These are phyloP conservation scores for Asparagopsis taxiformis DNA, from an alignment of 31 red algal genomes.

Conservation along the genomic window DNA sequence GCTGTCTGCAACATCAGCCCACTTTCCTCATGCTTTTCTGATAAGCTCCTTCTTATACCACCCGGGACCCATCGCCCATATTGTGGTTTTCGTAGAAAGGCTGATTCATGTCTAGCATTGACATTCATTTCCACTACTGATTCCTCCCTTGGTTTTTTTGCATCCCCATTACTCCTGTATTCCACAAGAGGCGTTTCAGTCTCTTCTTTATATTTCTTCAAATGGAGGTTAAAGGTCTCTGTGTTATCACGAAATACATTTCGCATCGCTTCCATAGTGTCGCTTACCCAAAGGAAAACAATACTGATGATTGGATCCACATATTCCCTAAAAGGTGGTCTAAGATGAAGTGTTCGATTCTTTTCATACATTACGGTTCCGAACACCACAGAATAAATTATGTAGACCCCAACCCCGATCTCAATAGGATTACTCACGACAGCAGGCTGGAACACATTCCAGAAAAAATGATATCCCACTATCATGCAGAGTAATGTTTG, in stretches of 20 bases:
- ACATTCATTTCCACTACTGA: too few relatives aligned
- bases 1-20: too few relatives aligned
- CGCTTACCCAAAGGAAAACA: conserved; percentile 23
- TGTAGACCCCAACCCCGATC: conserved; percentile 14
- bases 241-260: neutral
- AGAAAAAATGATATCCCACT: conserved; percentile 42
- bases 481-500: conserved; percentile 27
- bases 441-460: conserved; percentile 34
- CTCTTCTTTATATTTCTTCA: too few relatives aligned
- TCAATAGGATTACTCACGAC: conserved; percentile 23
- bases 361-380: conserved; percentile 26
- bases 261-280: conserved; percentile 34
- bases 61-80: too few relatives aligned
- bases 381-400: conserved; percentile 30
- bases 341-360: conserved; percentile 21
- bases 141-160: too few relatives aligned
- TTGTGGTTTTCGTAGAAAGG: too few relatives aligned
- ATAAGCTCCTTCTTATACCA: too few relatives aligned
- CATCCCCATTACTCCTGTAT: too few relatives aligned
- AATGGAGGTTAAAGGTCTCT: too few relatives aligned
- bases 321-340: conserved; percentile 13
- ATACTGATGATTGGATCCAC: conserved; percentile 2
- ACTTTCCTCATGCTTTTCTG: too few relatives aligned
- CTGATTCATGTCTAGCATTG: too few relatives aligned
- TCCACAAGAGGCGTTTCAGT: too few relatives aligned